A percentile compares a stretch with the other conserved stretches of the same genome.
These are phyloP conservation scores for Didymosphaeria variabile DNA, from an alignment of 2,329 filamentous ascomycete genomes.

Conservation along the genomic window DNA sequence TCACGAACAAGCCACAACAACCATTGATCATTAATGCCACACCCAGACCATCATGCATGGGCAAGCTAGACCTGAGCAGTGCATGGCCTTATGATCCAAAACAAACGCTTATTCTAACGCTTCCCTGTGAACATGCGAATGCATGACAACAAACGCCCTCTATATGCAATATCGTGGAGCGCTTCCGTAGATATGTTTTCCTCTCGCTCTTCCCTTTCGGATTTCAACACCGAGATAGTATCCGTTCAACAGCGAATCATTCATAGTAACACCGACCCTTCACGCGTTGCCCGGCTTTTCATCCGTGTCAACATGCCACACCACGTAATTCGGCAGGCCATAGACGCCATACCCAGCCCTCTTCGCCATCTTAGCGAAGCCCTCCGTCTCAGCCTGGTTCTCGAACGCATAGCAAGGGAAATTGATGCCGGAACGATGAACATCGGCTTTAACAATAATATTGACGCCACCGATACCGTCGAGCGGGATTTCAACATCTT, in stretches of 20 bases:
- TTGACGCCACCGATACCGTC: conserved; percentile 98
- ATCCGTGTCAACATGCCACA: conserved; percentile 97
- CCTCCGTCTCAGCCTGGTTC: conserved; percentile 98
- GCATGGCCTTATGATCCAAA: not conserved
- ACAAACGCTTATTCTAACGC: not conserved
- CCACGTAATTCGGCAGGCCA: conserved; percentile 94
- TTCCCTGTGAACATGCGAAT: not conserved
- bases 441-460: conserved; percentile 96
- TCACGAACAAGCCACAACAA: not conserved
- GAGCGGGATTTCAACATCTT: conserved; percentile 89
- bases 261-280: not conserved
- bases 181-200: not conserved
- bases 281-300: conserved; percentile 85
- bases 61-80: not conserved
- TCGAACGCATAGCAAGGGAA: conserved; percentile 97
- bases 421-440: conserved; percentile 96
- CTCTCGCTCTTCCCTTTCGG: not conserved
- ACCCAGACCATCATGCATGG: not conserved
- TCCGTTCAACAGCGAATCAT: not conserved
- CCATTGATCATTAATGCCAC: not conserved
- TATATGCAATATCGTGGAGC: not conserved
- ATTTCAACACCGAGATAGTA: not conserved
- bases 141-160: conserved; percentile 1
- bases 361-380: conserved; percentile 99
- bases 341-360: conserved; percentile 91